Conservation (phyloP, 768 basidiomycete genomes). For the Plicaturopsis crispa region DNA sequence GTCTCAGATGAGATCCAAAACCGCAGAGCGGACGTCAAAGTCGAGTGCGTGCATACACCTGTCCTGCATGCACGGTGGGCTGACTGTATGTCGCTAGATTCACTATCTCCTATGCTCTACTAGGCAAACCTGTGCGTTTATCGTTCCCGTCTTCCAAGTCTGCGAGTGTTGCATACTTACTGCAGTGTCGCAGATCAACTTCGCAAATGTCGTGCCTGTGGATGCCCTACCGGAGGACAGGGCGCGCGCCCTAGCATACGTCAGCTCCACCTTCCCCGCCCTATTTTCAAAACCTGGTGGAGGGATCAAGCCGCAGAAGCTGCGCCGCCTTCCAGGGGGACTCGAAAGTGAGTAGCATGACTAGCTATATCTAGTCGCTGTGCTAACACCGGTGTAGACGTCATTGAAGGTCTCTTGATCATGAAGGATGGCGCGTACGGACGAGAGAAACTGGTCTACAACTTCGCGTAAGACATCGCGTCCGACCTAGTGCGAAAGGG, state of each 20-base stretch:
- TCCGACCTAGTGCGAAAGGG: too few species aligned
- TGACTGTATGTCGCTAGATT: too few species aligned
- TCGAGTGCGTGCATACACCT: too few species aligned
- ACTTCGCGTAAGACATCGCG: conserved; percentile 1
- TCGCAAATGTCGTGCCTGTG: not conserved
- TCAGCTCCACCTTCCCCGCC: not conserved
- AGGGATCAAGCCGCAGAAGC: not conserved
- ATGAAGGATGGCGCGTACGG: conserved; percentile 4
- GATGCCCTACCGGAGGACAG: not conserved
- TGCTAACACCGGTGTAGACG: too few species aligned
- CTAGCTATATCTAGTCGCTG: too few species aligned
- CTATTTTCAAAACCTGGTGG: not conserved
- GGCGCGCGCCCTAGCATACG: not conserved
- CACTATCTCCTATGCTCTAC: not conserved
- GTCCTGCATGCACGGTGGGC: too few species aligned
- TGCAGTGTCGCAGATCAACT: too few species aligned
- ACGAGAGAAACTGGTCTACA: conserved; percentile 4
- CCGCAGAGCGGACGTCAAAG: not conserved
- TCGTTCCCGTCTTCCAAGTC: too few species aligned
- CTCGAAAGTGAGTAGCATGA: too few species aligned
- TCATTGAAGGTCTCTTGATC: conserved; percentile 1
- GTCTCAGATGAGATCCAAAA: not conserved
- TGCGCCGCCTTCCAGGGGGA: conserved; percentile 1
- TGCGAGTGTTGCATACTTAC: too few species aligned
- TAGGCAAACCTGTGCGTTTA: not conserved